Evolutionary conservation across 768 basidiomycete species (phyloP), one percentile per base, ranked within the genome.

Genomic region (Suillus decipiens): DNA sequence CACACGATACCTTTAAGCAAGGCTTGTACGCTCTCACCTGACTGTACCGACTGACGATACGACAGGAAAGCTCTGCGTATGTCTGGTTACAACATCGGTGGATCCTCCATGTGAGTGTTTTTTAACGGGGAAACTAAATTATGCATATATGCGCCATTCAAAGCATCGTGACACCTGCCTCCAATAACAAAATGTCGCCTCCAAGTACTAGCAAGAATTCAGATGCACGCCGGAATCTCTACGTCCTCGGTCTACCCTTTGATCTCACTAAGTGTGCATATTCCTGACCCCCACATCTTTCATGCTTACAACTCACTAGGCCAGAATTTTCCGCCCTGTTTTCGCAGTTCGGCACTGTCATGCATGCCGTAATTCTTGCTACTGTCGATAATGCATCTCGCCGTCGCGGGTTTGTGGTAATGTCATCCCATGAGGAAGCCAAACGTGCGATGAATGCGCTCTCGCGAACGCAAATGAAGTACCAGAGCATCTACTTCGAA

Each of bases 311-410:
- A 42, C 31, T 50, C 5, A 15, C 47, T 53, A 80, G 79, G 66
- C n/a, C 77, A 63, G 91, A 91, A 64, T 88, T 91, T 67, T 72
- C 81, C 31, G 78, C 80, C 43, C 67, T 89, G 5, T 93, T 90
- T 69, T 82, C 85, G 59, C 82, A 78, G 15, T 87, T 83, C 66
- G 92, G 92, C 37, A 82, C 77, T 10, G 89, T 93, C 17, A 77
- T 82, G 1, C 92, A 93, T 71, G 88, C 86, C 24, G 92, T 93
- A 28, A 91, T 93, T 58, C 81, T 93, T 22, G 92, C 91, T 2
- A 93, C 92, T 6, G 86, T 92, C 43, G 92, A 93, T 69, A 91
- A 89, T 67, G 87, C 90, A 47, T 93, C 92, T 42, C 86, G 92
- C 59, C 85, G 92, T 56, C 89, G 92, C 43, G 92, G 92, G 2